Percentiles rank a stretch among this genome's conserved stretches.
Conservation (phyloP, 257 asterid genomes). For the Jaltomata sinuosa region DNA sequence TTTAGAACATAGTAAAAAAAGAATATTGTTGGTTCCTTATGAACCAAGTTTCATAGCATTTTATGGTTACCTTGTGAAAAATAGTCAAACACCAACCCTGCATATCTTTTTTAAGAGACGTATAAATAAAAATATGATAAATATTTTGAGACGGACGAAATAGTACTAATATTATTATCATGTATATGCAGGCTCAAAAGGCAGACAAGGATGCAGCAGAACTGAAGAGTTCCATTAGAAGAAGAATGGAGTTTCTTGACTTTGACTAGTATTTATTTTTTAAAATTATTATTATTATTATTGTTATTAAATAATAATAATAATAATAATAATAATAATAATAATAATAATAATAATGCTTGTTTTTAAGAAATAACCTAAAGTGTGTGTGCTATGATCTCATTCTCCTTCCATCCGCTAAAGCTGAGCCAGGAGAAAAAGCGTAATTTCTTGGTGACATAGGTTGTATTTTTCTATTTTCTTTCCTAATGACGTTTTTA, state of each 20-base stretch:
- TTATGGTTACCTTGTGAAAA: neutral
- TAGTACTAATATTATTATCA: neutral
- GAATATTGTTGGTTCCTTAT: neutral
- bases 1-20: neutral
- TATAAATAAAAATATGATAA: too few relatives aligned
- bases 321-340: too few relatives aligned
- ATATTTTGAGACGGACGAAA: too few relatives aligned
- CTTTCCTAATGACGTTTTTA: too few relatives aligned
- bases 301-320: neutral
- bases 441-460: too few relatives aligned
- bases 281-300: neutral
- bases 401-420: too few relatives aligned
- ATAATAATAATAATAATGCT: neutral
- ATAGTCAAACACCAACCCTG: too few relatives aligned
- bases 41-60: neutral
- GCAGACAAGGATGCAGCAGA: slow-evolving; percentile 7
- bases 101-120: too few relatives aligned
- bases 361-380: neutral
- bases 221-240: neutral
- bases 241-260: slow-evolving; percentile 17
- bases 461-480: too few relatives aligned
- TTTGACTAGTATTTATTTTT: slow-evolving; percentile 5
- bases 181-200: neutral
- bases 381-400: too few relatives aligned
- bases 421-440: too few relatives aligned